Conservation (phyloP, 768 basidiomycete genomes). For the Grammothele lineata region DNA sequence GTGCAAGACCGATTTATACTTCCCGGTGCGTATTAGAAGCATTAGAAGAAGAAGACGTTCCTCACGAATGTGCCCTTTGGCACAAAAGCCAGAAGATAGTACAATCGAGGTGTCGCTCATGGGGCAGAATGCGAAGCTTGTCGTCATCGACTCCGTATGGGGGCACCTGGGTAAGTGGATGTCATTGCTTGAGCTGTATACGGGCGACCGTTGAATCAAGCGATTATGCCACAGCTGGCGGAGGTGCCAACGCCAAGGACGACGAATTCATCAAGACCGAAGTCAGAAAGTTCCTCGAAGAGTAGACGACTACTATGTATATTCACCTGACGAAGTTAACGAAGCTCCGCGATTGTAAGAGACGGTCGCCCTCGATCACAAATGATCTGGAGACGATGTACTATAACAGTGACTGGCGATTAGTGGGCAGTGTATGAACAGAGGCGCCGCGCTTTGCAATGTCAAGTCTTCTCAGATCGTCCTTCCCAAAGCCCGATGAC, state of each 20-base stretch:
- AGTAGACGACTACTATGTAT: constrained; percentile 10
- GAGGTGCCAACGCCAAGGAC: constrained; percentile 36
- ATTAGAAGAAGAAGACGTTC: neutral
- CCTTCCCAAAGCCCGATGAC: too few relatives aligned
- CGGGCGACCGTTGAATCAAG: neutral
- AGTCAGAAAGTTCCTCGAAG: constrained; percentile 43
- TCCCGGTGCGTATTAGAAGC: constrained; percentile 36
- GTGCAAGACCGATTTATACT: constrained; percentile 55
- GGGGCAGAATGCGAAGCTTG: constrained; percentile 38
- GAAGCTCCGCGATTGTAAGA: too few relatives aligned
- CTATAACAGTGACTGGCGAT: too few relatives aligned
- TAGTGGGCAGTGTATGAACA: too few relatives aligned
- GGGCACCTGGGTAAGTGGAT: constrained; percentile 47
- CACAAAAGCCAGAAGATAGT: constrained; percentile 49
- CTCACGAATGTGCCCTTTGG: neutral
- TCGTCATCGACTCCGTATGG: constrained; percentile 54
- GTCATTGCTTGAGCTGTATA: too few relatives aligned
- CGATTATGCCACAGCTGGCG: constrained; percentile 44
- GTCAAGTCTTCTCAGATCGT: too few relatives aligned
- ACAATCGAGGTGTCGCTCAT: constrained; percentile 42
- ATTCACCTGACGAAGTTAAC: too few relatives aligned
- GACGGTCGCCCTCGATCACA: too few relatives aligned
- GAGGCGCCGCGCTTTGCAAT: too few relatives aligned
- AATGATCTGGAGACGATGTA: too few relatives aligned
- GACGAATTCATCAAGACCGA: constrained; percentile 38